Base-by-base conservation (phyloP, 2,329 filamentous ascomycete species). In the Fusarium sp. region DNA sequence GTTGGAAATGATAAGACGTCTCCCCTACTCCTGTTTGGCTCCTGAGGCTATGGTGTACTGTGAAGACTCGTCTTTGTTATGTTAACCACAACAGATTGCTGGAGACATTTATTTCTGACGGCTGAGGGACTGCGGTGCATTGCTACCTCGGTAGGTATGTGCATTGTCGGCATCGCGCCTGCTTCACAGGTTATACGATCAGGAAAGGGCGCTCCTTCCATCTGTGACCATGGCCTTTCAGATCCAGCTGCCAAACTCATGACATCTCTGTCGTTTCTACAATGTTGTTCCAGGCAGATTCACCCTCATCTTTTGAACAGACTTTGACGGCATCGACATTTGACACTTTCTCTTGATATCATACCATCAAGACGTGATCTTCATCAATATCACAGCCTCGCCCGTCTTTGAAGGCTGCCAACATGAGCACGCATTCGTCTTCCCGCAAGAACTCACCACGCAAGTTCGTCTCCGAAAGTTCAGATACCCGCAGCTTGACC, bases 231-330 rank as follows among this genome's bases (percentile, higher is more conserved):
- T 15, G 46, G 25, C 18, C 50, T 54, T 9, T 4, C 18, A 0
- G 32, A 18, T 42, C 21, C 21, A 42, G 10, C 25, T 69, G 32
- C 37, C 28, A 46, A 12, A 8, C 35, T 46, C 16, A 40, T 23
- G 11, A 9, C 23, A 12, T 21, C n/a, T 40, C 6, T 43, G 23
- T 37, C 37, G 18, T 30, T 60, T 53, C n/a, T 60, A 32, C 53
- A 67, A 43, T 46, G 30, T 57, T 33, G 21, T 23, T 16, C 19
- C 30, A 52, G 50, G 53, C 64, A 60, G 15, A 63, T 23, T 23
- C 59, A 71, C 46, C 58, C 23, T 46, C 68, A 74, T 72, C 57
- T 21, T 63, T 69, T 62, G 10, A 68, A 69, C 60, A 74, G 72
- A 74, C 21, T 69, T 75, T 58, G 72, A 59, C 53, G 60, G 25